phyloP scores from a whole-genome alignment of 768 basidiomycete species.

The Boletus rufocinnamomeus region DNA sequence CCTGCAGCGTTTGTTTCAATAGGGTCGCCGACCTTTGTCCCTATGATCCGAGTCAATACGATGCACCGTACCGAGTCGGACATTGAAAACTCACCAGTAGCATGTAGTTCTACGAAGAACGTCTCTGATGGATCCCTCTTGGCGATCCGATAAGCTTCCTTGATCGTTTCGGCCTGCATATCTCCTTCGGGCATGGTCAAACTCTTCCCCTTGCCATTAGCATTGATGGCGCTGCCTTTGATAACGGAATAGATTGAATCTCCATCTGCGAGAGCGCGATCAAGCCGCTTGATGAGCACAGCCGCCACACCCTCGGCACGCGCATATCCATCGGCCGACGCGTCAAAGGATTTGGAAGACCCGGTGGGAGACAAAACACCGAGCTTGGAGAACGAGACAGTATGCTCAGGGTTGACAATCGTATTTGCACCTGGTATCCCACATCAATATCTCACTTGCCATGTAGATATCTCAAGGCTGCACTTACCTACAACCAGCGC shows the following conservation, averaged over 20 bases:
- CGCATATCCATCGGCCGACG: slow-evolving; percentile 36
- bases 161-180: slow-evolving; percentile 37
- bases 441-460: background rate
- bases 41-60: slow-evolving; percentile 12
- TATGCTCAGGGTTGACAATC: slow-evolving; percentile 31
- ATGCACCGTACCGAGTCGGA: background rate
- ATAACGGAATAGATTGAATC: slow-evolving; percentile 36
- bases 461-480: background rate
- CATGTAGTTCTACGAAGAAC: slow-evolving; percentile 53
- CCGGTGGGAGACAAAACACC: slow-evolving; percentile 39
- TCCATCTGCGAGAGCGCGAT: slow-evolving; percentile 32
- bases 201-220: slow-evolving; percentile 37
- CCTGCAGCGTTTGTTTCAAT: slow-evolving; percentile 54
- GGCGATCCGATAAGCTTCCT: slow-evolving; percentile 33
- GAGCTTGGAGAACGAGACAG: slow-evolving; percentile 30
- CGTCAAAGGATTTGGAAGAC: slow-evolving; percentile 36
- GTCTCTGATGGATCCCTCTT: slow-evolving; percentile 39
- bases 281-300: slow-evolving; percentile 38
- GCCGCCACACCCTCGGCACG: slow-evolving; percentile 33
- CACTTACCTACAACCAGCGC: slow-evolving; percentile 43
- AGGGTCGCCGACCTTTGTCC: slow-evolving; percentile 50
- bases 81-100: slow-evolving; percentile 38
- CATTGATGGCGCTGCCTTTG: slow-evolving; percentile 36
- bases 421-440: slow-evolving; percentile 30
- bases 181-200: slow-evolving; percentile 39